Evolutionary conservation across 2,329 filamentous ascomycete species (phyloP).

Genomic region (Ploettnerulaceae sp.): DNA sequence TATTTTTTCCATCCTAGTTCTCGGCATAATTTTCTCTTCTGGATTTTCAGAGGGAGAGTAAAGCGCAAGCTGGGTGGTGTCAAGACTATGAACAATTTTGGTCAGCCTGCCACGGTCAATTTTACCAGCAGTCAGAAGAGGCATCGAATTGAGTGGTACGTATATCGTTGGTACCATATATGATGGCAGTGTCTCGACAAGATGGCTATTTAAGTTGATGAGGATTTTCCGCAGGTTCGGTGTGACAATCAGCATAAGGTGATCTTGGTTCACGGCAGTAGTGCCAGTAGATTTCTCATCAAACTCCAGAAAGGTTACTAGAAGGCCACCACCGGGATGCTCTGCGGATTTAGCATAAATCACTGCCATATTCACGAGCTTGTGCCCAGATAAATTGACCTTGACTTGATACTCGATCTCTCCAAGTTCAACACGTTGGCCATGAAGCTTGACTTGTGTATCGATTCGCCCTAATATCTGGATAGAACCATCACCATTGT

Average conservation of each 20-base stretch:
- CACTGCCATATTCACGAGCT: constrained; percentile 14
- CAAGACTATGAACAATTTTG: neutral
- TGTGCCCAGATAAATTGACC: constrained; percentile 22
- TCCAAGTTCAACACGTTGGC: constrained; percentile 21
- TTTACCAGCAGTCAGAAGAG: constrained; percentile 7
- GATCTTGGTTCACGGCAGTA: neutral
- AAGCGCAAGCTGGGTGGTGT: neutral
- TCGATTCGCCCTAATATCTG: constrained; percentile 57
- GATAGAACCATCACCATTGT: constrained; percentile 46
- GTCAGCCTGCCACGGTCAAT: constrained; percentile 34
- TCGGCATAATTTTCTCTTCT: neutral
- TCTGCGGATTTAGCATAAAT: constrained; percentile 18
- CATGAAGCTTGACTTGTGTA: constrained; percentile 51
- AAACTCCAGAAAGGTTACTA: constrained; percentile 4
- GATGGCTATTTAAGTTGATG: constrained; percentile 54
- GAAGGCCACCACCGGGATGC: constrained; percentile 1
- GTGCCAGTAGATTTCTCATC: neutral
- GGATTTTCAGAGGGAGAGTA: neutral
- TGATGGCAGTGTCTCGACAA: constrained; percentile 42
- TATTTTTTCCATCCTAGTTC: constrained; percentile 8
- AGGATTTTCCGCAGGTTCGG: constrained; percentile 12
- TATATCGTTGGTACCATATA: constrained; percentile 18
- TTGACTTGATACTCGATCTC: constrained; percentile 25
- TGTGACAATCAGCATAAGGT: neutral
- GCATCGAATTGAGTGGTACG: constrained; percentile 8